Base-by-base conservation (phyloP, 805 yeast species). In the Candida schatavii region DNA sequence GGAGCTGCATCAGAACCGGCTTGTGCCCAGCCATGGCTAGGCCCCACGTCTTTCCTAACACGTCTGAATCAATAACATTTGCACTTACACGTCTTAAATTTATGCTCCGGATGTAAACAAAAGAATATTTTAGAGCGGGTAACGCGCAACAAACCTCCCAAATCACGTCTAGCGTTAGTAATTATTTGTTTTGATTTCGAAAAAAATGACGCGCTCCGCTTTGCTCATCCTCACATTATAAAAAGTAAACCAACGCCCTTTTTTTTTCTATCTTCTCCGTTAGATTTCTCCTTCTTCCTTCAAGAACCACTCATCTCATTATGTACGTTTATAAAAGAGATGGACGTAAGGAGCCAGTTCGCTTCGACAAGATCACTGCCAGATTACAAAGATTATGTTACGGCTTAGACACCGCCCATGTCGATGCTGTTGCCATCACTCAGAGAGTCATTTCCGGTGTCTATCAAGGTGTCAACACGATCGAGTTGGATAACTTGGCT, bases 311-410 rank as follows among this genome's bases (percentile, higher is more conserved):
- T 23, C 11, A 23, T 23, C n/a, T n/a, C n/a, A 23, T 23, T n/a
- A 88, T 88, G 95, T 87, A 79, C 66, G 96, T 89, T 55, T 77
- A 73, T 61, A 88, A 88, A 65, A 83, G 96, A 80, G 95, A 88
- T 71, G 97, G 97, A 53, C 91, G 84, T 64, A 81, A 83, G 66
- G 97, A 89, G 71, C 93, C 91, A 30, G 97, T 90, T 46, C 85
- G 90, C 62, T 90, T 90, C 66, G 97, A 90, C 67, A 90, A 91
- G 68, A 91, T 93, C 75, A 91, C 98, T 41, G 96, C 98, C 38
- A 65, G 75, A 58, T 86, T 93, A 47, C 85, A 91, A 51, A 85
- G 97, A 59, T 79, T 93, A 48, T 90, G 98, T 55, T 91, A 93
- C 60, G 97, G 97, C 39, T 78, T 93, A 53, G 97, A 91, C 62